These are phyloP conservation scores for Capsella rubella DNA, from an alignment of 441 rosid species.

Conservation along the genomic window DNA sequence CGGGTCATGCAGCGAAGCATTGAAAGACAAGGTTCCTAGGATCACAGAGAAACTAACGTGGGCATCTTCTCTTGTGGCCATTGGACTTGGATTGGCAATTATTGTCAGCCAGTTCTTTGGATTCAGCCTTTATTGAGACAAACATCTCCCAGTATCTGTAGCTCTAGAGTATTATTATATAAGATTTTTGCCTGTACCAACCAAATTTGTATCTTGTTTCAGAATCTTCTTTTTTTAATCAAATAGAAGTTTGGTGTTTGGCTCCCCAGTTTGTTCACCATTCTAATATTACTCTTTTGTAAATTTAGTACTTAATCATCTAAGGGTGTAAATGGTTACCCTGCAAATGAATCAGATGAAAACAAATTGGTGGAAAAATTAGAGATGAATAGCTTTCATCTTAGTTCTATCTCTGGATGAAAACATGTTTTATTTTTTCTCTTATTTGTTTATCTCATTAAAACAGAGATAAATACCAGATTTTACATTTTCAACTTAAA, in stretches of 20 bases:
- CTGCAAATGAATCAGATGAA: too few relatives aligned
- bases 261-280: constrained; percentile 17
- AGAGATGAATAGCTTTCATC: too few relatives aligned
- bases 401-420: too few relatives aligned
- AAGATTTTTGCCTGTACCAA: constrained; percentile 32
- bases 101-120: constrained; percentile 90
- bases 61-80: constrained; percentile 92
- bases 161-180: constrained; percentile 27
- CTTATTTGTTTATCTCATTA: too few relatives aligned
- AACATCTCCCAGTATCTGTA: constrained; percentile 10
- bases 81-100: constrained; percentile 83
- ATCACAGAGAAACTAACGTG: constrained; percentile 95
- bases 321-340: too few relatives aligned
- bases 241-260: constrained; percentile 29
- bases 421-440: too few relatives aligned
- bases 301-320: too few relatives aligned
- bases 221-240: not conserved
- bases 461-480: too few relatives aligned
- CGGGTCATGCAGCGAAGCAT: constrained; percentile 87
- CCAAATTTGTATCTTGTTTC: constrained; percentile 20
- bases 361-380: too few relatives aligned
- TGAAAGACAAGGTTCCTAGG: constrained; percentile 87
- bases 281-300: not conserved
- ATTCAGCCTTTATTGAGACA: constrained; percentile 65
- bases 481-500: too few relatives aligned